These are phyloP conservation scores for Cinchona pubescens DNA, from an alignment of 257 asterid species.

Conservation along the genomic window DNA sequence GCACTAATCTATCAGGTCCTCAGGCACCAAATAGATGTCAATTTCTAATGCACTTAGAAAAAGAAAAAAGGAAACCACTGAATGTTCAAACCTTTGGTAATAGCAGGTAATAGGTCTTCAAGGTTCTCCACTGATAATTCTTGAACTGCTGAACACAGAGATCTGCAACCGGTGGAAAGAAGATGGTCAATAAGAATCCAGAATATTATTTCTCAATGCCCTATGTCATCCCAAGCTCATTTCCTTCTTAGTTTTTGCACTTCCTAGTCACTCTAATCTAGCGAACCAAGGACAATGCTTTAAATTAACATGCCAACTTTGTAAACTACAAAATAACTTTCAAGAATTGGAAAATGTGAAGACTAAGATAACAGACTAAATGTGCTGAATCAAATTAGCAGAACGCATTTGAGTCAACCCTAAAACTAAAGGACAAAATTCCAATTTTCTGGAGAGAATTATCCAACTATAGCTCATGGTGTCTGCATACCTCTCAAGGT, in stretches of 20 bases:
- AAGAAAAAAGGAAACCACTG: slow-evolving; percentile 1
- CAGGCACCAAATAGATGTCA: not conserved
- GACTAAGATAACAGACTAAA: not conserved
- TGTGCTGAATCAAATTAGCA: not conserved
- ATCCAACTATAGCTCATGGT: slow-evolving; percentile 5
- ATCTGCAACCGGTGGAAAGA: slow-evolving; percentile 39
- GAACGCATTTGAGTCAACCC: not conserved
- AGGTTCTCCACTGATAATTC: slow-evolving; percentile 61
- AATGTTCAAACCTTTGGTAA: slow-evolving; percentile 40
- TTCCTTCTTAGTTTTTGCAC: too few species aligned
- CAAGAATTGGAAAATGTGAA: not conserved
- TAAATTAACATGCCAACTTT: too few species aligned
- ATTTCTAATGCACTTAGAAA: not conserved
- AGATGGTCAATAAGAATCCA: slow-evolving; percentile 3
- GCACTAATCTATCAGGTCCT: not conserved
- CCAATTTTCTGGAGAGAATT: not conserved
- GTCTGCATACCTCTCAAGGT: slow-evolving; percentile 56
- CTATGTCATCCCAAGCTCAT: too few species aligned
- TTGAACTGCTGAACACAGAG: slow-evolving; percentile 64
- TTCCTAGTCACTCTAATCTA: too few species aligned
- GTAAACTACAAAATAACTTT: too few species aligned
- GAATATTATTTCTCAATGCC: not conserved
- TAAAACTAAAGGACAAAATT: too few species aligned
- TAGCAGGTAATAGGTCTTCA: slow-evolving; percentile 46
- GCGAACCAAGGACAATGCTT: too few species aligned